Conservation (phyloP, 331 rosid genomes). For the Stylosanthes scabra region DNA sequence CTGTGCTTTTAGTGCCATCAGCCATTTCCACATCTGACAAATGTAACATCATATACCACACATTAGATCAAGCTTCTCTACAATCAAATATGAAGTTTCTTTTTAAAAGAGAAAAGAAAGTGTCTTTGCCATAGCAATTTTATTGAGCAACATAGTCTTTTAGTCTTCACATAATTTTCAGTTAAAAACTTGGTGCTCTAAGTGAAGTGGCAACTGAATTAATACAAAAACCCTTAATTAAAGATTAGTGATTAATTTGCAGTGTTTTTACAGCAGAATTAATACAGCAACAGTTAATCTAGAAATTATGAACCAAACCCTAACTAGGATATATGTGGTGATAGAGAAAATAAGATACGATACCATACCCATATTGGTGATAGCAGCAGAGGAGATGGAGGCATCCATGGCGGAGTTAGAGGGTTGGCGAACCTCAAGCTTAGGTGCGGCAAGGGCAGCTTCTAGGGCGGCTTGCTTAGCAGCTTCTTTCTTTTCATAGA, state of each 20-base stretch:
- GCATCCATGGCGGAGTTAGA: slow-evolving; percentile 59
- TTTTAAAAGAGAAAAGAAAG: background rate
- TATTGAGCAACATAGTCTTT: background rate
- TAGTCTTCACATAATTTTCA: background rate
- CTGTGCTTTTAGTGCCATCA: slow-evolving; percentile 49
- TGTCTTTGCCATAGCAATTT: background rate
- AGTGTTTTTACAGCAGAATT: no score
- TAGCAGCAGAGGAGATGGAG: slow-evolving; percentile 35
- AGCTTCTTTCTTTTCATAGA: slow-evolving; percentile 79
- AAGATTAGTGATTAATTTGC: no score
- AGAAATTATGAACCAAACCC: no score
- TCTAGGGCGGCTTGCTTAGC: slow-evolving; percentile 89
- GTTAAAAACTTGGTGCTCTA: slow-evolving; percentile 16
- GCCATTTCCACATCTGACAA: slow-evolving; percentile 69
- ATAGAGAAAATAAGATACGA: background rate
- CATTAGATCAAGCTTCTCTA: slow-evolving; percentile 2
- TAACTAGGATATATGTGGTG: no score
- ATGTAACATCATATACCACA: slow-evolving; percentile 11
- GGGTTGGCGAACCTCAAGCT: slow-evolving; percentile 59
- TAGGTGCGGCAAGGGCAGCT: slow-evolving; percentile 97
- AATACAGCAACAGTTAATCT: no score
- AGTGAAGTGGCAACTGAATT: background rate
- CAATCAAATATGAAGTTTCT: background rate
- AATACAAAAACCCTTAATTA: no score
- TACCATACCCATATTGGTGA: slow-evolving; percentile 57